Conservation (phyloP, 805 yeast genomes). For the Lipomyces japonicus region DNA sequence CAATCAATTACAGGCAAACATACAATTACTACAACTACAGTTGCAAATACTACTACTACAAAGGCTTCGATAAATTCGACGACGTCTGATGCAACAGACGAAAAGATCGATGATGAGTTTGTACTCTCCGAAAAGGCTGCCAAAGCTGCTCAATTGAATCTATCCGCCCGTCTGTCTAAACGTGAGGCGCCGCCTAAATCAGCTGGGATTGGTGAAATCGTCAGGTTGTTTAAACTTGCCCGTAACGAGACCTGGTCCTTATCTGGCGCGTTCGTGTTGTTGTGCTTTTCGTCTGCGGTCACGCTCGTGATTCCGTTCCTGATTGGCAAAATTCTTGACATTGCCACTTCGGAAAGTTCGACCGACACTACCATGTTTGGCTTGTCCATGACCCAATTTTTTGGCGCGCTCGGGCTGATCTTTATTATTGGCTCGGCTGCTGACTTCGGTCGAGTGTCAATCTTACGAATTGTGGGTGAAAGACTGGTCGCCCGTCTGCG, state of each 20-base stretch:
- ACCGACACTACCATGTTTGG: conserved; percentile 49
- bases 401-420: conserved; percentile 54
- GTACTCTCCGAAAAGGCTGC: conserved; percentile 23
- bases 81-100: no score
- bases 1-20: no score
- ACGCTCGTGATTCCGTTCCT: conserved; percentile 72
- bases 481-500: conserved; percentile 79
- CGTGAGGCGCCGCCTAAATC: conserved; percentile 25
- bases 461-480: conserved; percentile 79
- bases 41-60: no score
- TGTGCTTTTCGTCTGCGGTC: conserved; percentile 69
- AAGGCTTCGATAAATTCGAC: no score
- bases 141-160: conserved; percentile 27
- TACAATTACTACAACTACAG: no score
- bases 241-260: conserved; percentile 55
- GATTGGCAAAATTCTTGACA: conserved; percentile 82
- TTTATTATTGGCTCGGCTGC: conserved; percentile 73
- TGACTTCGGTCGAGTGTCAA: conserved; percentile 73
- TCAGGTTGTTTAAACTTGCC: conserved; percentile 53
- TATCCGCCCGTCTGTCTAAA: conserved; percentile 27
- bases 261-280: conserved; percentile 55
- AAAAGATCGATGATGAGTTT: conserved; percentile 9
- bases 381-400: conserved; percentile 59
- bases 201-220: conserved; percentile 39
- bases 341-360: conserved; percentile 45